These are phyloP conservation scores for Peterozyma toletana DNA, from an alignment of 805 yeast species.

Conservation along the genomic window DNA sequence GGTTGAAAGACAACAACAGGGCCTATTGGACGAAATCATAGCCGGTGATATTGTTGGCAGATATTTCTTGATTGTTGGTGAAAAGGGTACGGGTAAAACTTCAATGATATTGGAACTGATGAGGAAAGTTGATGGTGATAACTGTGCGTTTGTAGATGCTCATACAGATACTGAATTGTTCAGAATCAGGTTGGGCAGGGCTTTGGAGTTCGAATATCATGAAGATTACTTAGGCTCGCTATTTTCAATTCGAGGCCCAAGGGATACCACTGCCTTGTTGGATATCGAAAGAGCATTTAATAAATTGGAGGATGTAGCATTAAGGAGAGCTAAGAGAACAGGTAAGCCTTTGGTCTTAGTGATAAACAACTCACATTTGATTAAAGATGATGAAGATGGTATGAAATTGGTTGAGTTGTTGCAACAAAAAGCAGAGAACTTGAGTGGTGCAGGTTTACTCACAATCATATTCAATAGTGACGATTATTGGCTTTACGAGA, in stretches of 20 bases:
- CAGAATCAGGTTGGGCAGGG: slow-evolving; percentile 68
- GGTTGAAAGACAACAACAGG: slow-evolving; percentile 69
- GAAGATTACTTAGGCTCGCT: slow-evolving; percentile 82
- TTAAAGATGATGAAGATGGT: slow-evolving; percentile 72
- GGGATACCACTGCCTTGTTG: slow-evolving; percentile 75
- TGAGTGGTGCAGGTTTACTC: slow-evolving; percentile 67
- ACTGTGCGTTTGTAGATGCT: slow-evolving; percentile 71
- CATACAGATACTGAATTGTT: slow-evolving; percentile 83
- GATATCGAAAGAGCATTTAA: slow-evolving; percentile 81
- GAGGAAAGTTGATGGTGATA: slow-evolving; percentile 51
- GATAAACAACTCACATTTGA: slow-evolving; percentile 69
- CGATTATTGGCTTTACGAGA: slow-evolving; percentile 83
- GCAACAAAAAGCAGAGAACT: slow-evolving; percentile 77
- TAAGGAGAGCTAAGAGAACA: slow-evolving; percentile 31
- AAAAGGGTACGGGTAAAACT: slow-evolving; percentile 83
- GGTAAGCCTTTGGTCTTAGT: slow-evolving; percentile 59
- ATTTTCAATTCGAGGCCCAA: slow-evolving; percentile 75
- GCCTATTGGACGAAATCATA: slow-evolving; percentile 54
- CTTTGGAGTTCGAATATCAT: slow-evolving; percentile 62
- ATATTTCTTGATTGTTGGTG: slow-evolving; percentile 70
- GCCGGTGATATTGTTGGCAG: slow-evolving; percentile 60
- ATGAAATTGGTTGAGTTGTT: slow-evolving; percentile 60
- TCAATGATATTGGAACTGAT: slow-evolving; percentile 68
- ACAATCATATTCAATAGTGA: slow-evolving; percentile 69
- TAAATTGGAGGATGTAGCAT: slow-evolving; percentile 67